Evolutionary conservation across 768 basidiomycete genomes (phyloP), one percentile per base, ranked within the genome.

Genomic region (Phlebiopsis flavidoalba): DNA sequence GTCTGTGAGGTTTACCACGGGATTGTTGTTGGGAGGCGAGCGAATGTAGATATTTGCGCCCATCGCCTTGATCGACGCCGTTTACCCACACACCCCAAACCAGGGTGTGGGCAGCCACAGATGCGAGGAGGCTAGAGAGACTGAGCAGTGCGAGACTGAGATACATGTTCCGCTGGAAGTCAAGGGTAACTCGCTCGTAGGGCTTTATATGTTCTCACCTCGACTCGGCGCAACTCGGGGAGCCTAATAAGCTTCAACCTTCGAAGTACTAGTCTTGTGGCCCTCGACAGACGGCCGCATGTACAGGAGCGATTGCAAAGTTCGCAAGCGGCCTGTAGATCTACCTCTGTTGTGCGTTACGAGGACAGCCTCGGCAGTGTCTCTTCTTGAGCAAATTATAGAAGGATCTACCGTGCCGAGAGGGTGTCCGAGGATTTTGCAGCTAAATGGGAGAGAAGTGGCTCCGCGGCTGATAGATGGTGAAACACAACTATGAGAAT

Each of bases 51-150:
- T 35, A 48, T 51, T 56, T 19, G 46, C 19, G 33, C 60, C 26
- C 60, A 51, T 61, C 60, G 33, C 60, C 60, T 33, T 61, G 60
- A 37, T 61, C 60, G n/a, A 61, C 53, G 12, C 46, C 60, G 35
- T 61, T 61, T 4, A 55, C 33, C 60, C 60, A 61, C n/a, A 54
- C 60, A 26, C 60, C 60, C 60, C 60, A 61, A 1, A 61, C 60
- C 19, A 43, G 37, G 17, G 60, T 61, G 33, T 61, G 60, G 17
- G 59, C 60, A 17, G 53, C 22, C 12, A 53, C 60, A 14, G 54
- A 57, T 3, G 60, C 51, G 3, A 57, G 33, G 54, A 55, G 33
- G 36, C 45, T 19, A 5, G 26, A 33, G 26, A 58, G 35, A 15
- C 15, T 2, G 17, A 49, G 2, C 5, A 49, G 46, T 14, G 40